Percentiles rank a stretch among this genome's conserved stretches.
These are phyloP conservation scores for Schwanniomyces etchellsii DNA, from an alignment of 1,139 yeast species.

Conservation along the genomic window DNA sequence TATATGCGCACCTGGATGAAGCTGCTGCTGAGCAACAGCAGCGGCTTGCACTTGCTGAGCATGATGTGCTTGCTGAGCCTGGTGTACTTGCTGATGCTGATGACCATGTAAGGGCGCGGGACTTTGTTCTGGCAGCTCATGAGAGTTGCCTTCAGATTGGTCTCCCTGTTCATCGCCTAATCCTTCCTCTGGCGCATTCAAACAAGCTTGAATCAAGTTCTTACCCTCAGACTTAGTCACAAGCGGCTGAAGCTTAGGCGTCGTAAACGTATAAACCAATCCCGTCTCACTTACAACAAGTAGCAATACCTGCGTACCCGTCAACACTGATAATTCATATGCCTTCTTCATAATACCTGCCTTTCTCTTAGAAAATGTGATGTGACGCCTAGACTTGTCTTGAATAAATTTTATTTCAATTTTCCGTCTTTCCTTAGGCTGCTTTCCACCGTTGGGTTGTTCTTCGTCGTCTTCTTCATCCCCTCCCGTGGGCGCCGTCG, in stretches of 20 bases:
- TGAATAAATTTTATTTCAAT: conserved; percentile 96
- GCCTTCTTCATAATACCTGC: conserved; percentile 99
- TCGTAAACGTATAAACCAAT: conserved; percentile 95
- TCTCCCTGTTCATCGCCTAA: conserved; percentile 59
- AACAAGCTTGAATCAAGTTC: conserved; percentile 91
- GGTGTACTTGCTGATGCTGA: conserved; percentile 14
- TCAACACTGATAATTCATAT: conserved; percentile 87
- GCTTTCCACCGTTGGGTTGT: conserved; percentile 48
- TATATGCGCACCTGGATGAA: conserved; percentile 46
- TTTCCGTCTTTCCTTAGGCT: conserved; percentile 82
- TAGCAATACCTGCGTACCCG: conserved; percentile 93
- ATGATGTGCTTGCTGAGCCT: conserved; percentile 19
- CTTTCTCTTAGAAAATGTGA: conserved; percentile 93
- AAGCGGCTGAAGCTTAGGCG: conserved; percentile 95
- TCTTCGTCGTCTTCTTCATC: conserved; percentile 71
- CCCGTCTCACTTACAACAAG: conserved; percentile 97
- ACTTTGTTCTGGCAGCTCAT: conserved; percentile 36
- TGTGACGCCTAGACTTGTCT: conserved; percentile 95
- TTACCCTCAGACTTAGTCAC: conserved; percentile 97
- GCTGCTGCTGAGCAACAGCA: conserved; percentile 29
- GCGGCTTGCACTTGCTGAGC: conserved; percentile 16
- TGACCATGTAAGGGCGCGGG: conserved; percentile 31
- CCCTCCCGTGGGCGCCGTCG: conserved; percentile 19
- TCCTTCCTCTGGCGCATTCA: conserved; percentile 83
- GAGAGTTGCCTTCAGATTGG: conserved; percentile 50